These are phyloP conservation scores for Dendrobium huoshanense DNA, from an alignment of 106 monocot genomes.

Conservation along the genomic window DNA sequence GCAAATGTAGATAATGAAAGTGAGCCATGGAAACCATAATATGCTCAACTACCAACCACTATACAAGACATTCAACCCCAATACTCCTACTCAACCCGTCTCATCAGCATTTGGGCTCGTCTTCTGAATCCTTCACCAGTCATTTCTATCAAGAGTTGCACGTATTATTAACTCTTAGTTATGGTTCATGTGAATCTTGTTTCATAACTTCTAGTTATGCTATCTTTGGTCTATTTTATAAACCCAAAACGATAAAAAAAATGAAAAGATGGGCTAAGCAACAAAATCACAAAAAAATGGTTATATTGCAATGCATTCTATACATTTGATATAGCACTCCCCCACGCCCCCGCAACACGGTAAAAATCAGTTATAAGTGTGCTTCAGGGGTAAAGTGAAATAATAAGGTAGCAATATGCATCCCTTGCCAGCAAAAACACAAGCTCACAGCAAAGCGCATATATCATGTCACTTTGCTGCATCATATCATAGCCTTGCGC, in stretches of 20 bases:
- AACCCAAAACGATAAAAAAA: background rate
- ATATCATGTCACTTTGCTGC: too few relatives aligned
- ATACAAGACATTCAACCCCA: background rate
- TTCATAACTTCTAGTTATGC: background rate
- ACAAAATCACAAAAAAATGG: background rate
- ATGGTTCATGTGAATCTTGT: background rate
- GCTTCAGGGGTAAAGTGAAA: too few relatives aligned
- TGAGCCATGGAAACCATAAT: background rate
- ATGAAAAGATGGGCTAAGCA: background rate
- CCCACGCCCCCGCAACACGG: background rate
- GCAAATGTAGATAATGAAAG: background rate
- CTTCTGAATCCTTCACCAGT: background rate
- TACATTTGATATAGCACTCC: background rate
- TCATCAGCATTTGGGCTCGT: background rate
- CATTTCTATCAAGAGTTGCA: background rate
- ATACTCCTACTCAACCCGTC: background rate
- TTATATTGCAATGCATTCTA: background rate
- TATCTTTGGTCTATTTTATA: background rate
- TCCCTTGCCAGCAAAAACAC: too few relatives aligned
- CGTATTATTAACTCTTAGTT: background rate
- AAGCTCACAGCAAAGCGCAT: too few relatives aligned
- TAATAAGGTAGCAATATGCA: too few relatives aligned
- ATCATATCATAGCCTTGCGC: too few relatives aligned
- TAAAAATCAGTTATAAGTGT: background rate
- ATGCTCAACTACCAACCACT: background rate